A percentile compares a stretch with the other conserved stretches of the same genome.
Evolutionary conservation across 1,139 yeast genomes (phyloP).

Genomic region (Kodamaea arcana): DNA sequence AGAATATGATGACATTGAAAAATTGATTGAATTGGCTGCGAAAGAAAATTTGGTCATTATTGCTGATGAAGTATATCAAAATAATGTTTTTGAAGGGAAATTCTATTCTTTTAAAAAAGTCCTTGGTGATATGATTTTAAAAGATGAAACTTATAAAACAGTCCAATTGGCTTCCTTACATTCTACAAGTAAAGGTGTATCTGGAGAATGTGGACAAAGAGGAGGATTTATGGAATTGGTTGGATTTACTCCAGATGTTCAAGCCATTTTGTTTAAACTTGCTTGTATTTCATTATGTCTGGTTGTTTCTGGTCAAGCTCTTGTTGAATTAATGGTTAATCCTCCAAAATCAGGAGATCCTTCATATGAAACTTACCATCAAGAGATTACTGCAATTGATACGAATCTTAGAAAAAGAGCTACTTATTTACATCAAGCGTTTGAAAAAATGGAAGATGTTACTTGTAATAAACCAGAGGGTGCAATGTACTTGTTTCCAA

Average conservation of each 20-base stretch:
- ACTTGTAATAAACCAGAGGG: conserved; percentile 88
- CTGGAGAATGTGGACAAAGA: conserved; percentile 98
- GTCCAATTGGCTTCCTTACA: conserved; percentile 92
- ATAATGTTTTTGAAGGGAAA: conserved; percentile 70
- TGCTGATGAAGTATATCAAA: conserved; percentile 99
- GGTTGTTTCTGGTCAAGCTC: conserved; percentile 89
- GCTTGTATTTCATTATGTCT: conserved; percentile 91
- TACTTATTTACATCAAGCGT: conserved; percentile 59
- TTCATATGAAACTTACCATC: conserved; percentile 62
- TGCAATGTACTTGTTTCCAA: conserved; percentile 96
- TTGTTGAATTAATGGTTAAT: conserved; percentile 87
- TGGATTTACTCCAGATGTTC: conserved; percentile 70
- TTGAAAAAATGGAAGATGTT: conserved; percentile 73
- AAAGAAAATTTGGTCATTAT: conserved; percentile 78
- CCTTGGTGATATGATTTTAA: conserved; percentile 54
- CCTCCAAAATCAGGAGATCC: conserved; percentile 80
- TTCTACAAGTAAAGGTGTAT: conserved; percentile 95
- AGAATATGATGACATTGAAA: conserved; percentile 58
- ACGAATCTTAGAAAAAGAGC: conserved; percentile 64
- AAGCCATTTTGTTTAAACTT: conserved; percentile 69
- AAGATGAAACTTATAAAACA: conserved; percentile 51
- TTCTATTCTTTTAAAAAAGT: conserved; percentile 68
- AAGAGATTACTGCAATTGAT: conserved; percentile 61
- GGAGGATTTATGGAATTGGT: conserved; percentile 97
- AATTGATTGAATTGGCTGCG: conserved; percentile 74